Conservation (phyloP, 2,329 filamentous ascomycete species). For the Exophiala sideris region DNA sequence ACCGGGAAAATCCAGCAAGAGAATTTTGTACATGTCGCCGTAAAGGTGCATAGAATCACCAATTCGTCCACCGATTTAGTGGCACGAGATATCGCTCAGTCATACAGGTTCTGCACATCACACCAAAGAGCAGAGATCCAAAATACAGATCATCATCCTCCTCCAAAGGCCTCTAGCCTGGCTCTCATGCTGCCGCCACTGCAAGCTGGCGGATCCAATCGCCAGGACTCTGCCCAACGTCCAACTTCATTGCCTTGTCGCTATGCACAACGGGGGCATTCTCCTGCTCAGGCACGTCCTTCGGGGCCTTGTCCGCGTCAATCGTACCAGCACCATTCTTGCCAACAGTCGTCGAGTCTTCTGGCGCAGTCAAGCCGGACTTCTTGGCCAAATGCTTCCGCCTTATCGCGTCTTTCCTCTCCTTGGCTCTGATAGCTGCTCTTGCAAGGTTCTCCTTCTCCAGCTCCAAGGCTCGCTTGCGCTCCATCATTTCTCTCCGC, state of each 20-base stretch:
- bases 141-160: too few species aligned
- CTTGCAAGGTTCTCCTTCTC: conserved; percentile 20
- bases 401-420: not conserved
- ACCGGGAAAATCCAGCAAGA: not conserved
- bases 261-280: not conserved
- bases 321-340: not conserved
- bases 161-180: not conserved
- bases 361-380: not conserved
- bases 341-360: not conserved
- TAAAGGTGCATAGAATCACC: too few species aligned
- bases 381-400: not conserved
- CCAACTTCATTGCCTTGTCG: not conserved
- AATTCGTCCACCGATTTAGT: too few species aligned
- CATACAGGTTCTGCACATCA: too few species aligned
- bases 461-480: conserved; percentile 19
- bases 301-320: not conserved
- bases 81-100: too few species aligned
- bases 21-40: not conserved
- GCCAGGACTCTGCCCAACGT: conserved; percentile 22
- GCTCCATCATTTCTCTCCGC: conserved; percentile 34
- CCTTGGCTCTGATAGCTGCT: not conserved
- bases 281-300: not conserved
- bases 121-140: too few species aligned
- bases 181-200: conserved; percentile 10
- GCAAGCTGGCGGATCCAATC: conserved; percentile 21